Conservation (phyloP, 2,329 filamentous ascomycete genomes). For the Xylariaceae sp. region DNA sequence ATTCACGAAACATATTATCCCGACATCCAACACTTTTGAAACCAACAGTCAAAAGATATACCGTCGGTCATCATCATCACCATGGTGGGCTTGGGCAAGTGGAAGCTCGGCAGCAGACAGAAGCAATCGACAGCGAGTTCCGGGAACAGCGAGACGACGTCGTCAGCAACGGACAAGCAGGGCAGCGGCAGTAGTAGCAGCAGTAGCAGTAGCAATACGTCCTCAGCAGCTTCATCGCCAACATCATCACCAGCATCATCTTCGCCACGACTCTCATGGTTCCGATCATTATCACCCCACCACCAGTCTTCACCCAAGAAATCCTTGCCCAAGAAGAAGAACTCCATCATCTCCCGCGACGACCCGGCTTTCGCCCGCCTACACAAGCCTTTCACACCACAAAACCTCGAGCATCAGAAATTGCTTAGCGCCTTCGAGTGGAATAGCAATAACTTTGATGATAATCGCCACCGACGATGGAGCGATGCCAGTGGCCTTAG, state of each 20-base stretch:
- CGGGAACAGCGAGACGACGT: constrained; percentile 13
- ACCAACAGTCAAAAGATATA: no score
- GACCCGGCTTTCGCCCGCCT: constrained; percentile 34
- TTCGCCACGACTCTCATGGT: constrained; percentile 21
- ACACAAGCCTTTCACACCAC: constrained; percentile 42
- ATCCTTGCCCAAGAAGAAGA: constrained; percentile 6
- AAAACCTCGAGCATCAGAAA: constrained; percentile 45
- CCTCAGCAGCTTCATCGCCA: not conserved
- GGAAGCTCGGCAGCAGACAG: constrained; percentile 22
- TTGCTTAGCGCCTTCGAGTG: constrained; percentile 42
- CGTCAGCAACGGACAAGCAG: constrained; percentile 4
- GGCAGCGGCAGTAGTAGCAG: not conserved
- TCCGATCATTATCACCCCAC: constrained; percentile 17
- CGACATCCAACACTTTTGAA: not conserved
- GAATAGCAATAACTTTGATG: constrained; percentile 24
- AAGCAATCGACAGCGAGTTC: constrained; percentile 16
- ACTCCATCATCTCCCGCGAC: constrained; percentile 24
- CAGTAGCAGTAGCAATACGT: constrained; percentile 11
- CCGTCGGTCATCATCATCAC: not conserved
- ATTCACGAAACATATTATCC: not conserved
- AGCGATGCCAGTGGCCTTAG: constrained; percentile 40
- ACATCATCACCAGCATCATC: not conserved
- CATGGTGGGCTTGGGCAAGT: constrained; percentile 28
- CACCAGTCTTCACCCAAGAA: not conserved
- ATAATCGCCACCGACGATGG: constrained; percentile 28